These are phyloP conservation scores for Ophiosphaerella herpotricha DNA, from an alignment of 2,329 filamentous ascomycete species.

Conservation along the genomic window DNA sequence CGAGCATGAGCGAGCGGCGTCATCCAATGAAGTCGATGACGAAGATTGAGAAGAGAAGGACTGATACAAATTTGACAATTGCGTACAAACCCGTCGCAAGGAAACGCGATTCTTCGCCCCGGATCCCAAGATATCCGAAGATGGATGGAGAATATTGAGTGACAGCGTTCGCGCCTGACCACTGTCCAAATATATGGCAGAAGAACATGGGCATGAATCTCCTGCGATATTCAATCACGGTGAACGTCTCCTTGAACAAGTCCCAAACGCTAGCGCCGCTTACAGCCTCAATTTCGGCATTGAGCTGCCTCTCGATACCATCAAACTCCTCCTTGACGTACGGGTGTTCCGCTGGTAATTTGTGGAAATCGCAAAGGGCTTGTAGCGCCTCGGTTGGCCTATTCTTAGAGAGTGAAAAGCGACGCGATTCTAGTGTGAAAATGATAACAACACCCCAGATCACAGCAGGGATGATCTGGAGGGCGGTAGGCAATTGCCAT, in stretches of 20 bases:
- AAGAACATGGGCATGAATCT: constrained; percentile 13
- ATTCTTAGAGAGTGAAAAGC: constrained; percentile 11
- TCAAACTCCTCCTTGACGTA: constrained; percentile 12
- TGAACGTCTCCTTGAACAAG: constrained; percentile 43
- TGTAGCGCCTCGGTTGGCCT: constrained; percentile 10
- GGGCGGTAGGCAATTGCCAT: constrained; percentile 12
- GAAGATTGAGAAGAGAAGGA: constrained; percentile 39
- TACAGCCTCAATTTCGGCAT: constrained; percentile 44
- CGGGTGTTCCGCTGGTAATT: constrained; percentile 7
- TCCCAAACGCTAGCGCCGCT: constrained; percentile 36
- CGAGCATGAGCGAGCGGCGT: constrained; percentile 41
- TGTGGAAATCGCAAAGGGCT: constrained; percentile 6
- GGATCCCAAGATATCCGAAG: constrained; percentile 18
- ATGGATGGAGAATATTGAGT: constrained; percentile 18
- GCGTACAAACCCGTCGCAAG: constrained; percentile 16
- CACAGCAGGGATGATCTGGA: constrained; percentile 11
- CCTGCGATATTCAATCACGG: constrained; percentile 30
- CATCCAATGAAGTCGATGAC: constrained; percentile 24
- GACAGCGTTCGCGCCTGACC: constrained; percentile 19
- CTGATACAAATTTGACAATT: constrained; percentile 17
- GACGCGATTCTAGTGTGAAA: constrained; percentile 11
- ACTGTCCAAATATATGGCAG: constrained; percentile 15
- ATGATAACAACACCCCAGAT: constrained; percentile 12
- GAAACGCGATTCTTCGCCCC: constrained; percentile 12
- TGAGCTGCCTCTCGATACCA: constrained; percentile 35